Base-by-base conservation (phyloP, 305 asterid species). In the Caryopteris hybrid region DNA sequence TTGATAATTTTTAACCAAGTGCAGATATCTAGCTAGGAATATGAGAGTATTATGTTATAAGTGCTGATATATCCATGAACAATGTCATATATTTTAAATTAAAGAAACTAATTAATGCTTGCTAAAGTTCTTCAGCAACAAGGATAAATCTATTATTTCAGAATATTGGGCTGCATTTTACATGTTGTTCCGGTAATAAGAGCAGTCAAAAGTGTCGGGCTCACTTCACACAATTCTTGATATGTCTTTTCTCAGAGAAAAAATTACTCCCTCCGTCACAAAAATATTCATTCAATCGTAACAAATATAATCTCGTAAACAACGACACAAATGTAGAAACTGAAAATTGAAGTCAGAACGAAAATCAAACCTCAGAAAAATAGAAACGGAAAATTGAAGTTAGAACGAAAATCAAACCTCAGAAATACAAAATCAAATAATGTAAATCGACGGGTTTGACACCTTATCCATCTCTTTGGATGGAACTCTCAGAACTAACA, bases 1-100 rank as follows among this genome's bases (percentile, higher is more conserved):
- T 67, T 89, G 87, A 89, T 50, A 29, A 48, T 36, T 8, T 5
- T 21, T 4, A 57, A 39, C 12, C 0, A 20, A 61, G 61, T 11
- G 52, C 17, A 6, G n/a, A 47, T 6, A 61, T 60, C 58, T 25
- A 39, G 73, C 23, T 57, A 59, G 68, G 66, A 61, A 42, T 27
- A 43, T 42, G 63, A 54, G 75, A 29, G 43, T 16, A 13, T 70
- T 14, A 42, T 55, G 46, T 45, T 17, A 2, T n/a, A 36, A 46
- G 8, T 9, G 11, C 46, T 11, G 50, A 48, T 14, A 31, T 25
- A 14, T 17, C 31, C 45, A 29, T 22, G 62, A 8, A 33, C 18
- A 38, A 66, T 38, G 53, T 43, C 10, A 27, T n/a, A 27, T 27
- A 27, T 27, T 27, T 27, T 27, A 2, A 27, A n/a, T n/a, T n/a